phyloP scores from a whole-genome alignment of 2,329 filamentous ascomycete genomes.

The Phaeosphaeriaceae sp. region DNA sequence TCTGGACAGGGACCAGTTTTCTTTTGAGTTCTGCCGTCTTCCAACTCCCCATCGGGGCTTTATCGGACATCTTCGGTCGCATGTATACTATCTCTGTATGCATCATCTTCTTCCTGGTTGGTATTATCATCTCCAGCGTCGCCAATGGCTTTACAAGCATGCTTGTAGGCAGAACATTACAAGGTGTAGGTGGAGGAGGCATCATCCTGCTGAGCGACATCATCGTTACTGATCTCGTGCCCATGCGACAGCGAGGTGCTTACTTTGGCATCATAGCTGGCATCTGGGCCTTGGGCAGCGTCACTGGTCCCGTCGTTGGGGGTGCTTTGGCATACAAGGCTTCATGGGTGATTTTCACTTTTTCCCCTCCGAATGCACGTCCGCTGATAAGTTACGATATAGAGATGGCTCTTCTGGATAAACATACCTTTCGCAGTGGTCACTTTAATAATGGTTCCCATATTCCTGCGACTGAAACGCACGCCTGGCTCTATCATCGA shows the following conservation, averaged over 20 bases:
- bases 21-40: conserved; percentile 50
- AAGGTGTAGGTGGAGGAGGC: conserved; percentile 52
- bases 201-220: conserved; percentile 53
- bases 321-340: conserved; percentile 61
- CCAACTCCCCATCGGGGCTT: conserved; percentile 49
- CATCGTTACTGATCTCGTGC: conserved; percentile 55
- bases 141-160: conserved; percentile 49
- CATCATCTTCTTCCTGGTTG: conserved; percentile 45
- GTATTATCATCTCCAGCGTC: conserved; percentile 45
- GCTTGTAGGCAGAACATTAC: conserved; percentile 47
- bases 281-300: conserved; percentile 64
- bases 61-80: conserved; percentile 50
- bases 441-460: too few species aligned
- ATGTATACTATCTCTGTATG: conserved; percentile 47
- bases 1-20: conserved; percentile 52
- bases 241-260: conserved; percentile 51
- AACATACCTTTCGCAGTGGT: too few species aligned
- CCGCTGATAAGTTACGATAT: too few species aligned
- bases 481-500: too few species aligned
- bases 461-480: too few species aligned
- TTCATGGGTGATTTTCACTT: too few species aligned
- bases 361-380: too few species aligned
- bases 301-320: conserved; percentile 57
- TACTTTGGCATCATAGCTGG: conserved; percentile 51
- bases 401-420: too few species aligned